Conservation (phyloP, 73 alveolate genomes). For the Paramecium biaurelia region DNA sequence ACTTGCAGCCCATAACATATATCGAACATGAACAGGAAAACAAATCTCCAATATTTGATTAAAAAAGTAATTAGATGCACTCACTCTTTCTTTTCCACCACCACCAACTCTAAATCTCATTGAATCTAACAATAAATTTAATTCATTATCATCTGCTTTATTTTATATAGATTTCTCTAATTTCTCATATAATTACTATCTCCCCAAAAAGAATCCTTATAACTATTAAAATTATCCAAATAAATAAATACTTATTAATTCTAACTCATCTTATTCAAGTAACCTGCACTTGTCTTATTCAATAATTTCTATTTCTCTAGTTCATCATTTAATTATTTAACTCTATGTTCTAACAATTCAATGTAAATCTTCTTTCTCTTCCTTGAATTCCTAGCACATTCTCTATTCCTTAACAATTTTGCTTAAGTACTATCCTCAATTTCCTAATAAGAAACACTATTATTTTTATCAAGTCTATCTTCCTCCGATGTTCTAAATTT, state of each 20-base stretch:
- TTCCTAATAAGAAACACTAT: constrained; percentile 7
- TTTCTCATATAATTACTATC: constrained; percentile 46
- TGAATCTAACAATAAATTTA: constrained; percentile 55
- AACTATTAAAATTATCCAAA: not conserved
- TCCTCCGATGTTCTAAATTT: constrained; percentile 42
- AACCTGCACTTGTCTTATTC: constrained; percentile 53
- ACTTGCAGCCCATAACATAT: constrained; percentile 54
- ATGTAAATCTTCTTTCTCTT: constrained; percentile 65
- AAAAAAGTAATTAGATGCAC: constrained; percentile 59
- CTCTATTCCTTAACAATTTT: constrained; percentile 56
- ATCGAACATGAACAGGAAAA: constrained; percentile 60
- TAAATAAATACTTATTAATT: not conserved
- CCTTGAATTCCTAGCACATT: constrained; percentile 64
- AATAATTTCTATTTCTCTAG: constrained; percentile 50
- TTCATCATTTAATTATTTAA: constrained; percentile 53
- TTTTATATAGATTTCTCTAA: constrained; percentile 42
- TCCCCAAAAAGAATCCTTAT: constrained; percentile 53
- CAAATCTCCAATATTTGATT: constrained; percentile 59
- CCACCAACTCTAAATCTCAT: constrained; percentile 67
- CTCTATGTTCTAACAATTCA: constrained; percentile 60
- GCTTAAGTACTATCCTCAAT: constrained; percentile 50
- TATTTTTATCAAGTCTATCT: not conserved
- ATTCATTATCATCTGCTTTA: constrained; percentile 59
- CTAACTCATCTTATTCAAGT: constrained; percentile 56
- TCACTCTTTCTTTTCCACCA: constrained; percentile 60